These are phyloP conservation scores for Carex pumila DNA, from an alignment of 176 grass and related monocot species.

Conservation along the genomic window DNA sequence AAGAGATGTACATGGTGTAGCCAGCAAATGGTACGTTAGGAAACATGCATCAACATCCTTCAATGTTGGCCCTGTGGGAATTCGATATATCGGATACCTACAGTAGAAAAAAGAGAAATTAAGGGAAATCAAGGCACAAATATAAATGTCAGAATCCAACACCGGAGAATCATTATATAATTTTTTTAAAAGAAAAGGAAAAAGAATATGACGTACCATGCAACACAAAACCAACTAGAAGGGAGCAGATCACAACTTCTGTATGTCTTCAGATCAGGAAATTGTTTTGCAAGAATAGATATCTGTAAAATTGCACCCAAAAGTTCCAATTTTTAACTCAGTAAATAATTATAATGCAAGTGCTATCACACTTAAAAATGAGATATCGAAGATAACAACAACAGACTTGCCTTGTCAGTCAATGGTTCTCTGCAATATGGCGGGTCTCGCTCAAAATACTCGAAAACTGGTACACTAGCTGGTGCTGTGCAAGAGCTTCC, in stretches of 20 bases:
- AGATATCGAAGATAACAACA: not conserved
- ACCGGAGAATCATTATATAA: not conserved
- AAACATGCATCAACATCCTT: constrained; percentile 98
- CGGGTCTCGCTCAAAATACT: constrained; percentile 75
- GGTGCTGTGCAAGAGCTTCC: constrained; percentile 29
- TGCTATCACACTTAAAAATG: not conserved
- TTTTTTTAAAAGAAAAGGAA: not conserved
- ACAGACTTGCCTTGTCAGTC: constrained; percentile 67
- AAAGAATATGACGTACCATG: constrained; percentile 56
- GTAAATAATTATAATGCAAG: not conserved
- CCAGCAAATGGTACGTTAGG: constrained; percentile 83
- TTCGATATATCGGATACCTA: constrained; percentile 99
- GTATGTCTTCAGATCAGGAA: constrained; percentile 78
- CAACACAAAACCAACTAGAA: constrained; percentile 96
- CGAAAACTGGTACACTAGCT: constrained; percentile 39
- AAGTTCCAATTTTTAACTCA: not conserved
- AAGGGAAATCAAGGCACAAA: constrained; percentile 43
- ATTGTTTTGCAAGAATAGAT: constrained; percentile 65
- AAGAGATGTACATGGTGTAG: constrained; percentile 42
- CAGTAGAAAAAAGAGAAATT: constrained; percentile 46
- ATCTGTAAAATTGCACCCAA: constrained; percentile 40
- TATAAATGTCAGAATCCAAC: not conserved
- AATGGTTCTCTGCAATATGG: constrained; percentile 90
- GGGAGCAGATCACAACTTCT: constrained; percentile 78
- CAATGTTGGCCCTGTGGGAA: constrained; percentile 93